Percentiles rank a stretch among this genome's conserved stretches.
phyloP scores from a whole-genome alignment of 306 rosid species.

The Casuarina equisetifolia region DNA sequence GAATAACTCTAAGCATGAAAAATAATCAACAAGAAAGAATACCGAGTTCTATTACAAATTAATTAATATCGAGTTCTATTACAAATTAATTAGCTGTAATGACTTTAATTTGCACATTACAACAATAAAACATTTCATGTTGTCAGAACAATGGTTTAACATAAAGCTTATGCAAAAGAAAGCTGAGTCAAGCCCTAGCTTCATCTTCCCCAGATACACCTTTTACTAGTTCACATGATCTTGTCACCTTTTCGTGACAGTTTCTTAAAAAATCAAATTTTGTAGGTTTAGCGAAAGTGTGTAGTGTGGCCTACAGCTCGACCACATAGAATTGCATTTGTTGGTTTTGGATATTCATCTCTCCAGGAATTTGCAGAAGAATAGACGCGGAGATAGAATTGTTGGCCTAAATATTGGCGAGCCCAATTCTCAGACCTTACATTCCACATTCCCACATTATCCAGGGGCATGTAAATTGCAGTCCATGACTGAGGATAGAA shows the following conservation, averaged over 20 bases:
- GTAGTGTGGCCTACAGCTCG: slow-evolving; percentile 50
- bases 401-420: slow-evolving; percentile 81
- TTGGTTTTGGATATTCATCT: slow-evolving; percentile 82
- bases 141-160: too few relatives aligned
- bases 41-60: too few relatives aligned
- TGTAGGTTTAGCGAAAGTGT: slow-evolving; percentile 20
- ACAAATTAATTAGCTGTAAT: too few relatives aligned
- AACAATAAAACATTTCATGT: too few relatives aligned
- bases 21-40: too few relatives aligned
- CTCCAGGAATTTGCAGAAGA: slow-evolving; percentile 74
- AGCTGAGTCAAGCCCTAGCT: slow-evolving; percentile 33
- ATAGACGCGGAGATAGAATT: slow-evolving; percentile 75
- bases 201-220: background rate
- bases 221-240: background rate
- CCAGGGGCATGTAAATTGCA: slow-evolving; percentile 79
- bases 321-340: slow-evolving; percentile 67
- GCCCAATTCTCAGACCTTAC: slow-evolving; percentile 81
- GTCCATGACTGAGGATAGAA: slow-evolving; percentile 91
- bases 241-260: slow-evolving; percentile 25
- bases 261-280: background rate
- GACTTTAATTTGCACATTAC: too few relatives aligned
- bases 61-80: too few relatives aligned
- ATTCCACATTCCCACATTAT: slow-evolving; percentile 95
- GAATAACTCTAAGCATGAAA: too few relatives aligned
- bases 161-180: background rate